Percentiles rank a stretch among this genome's conserved stretches.
These are phyloP conservation scores for Rhinocladiella similis DNA, from an alignment of 2,329 filamentous ascomycete species.

Conservation along the genomic window DNA sequence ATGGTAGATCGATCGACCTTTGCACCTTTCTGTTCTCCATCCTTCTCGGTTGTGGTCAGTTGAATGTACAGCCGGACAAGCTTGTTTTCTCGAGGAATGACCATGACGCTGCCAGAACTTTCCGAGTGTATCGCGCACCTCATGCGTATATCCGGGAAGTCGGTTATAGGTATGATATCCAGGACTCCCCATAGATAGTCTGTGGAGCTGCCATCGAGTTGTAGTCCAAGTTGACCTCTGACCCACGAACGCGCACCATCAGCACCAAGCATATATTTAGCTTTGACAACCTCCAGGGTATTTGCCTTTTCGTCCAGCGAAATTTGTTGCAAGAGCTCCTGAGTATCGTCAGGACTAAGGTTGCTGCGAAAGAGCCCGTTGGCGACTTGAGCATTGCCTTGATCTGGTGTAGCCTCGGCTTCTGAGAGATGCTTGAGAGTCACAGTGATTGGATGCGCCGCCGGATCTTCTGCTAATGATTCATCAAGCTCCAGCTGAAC, in stretches of 20 bases:
- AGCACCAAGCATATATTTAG: constrained; percentile 59
- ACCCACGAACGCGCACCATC: constrained; percentile 70
- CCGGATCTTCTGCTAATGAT: constrained; percentile 44
- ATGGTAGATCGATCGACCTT: constrained; percentile 49
- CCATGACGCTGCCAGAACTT: constrained; percentile 59
- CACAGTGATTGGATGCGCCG: constrained; percentile 57
- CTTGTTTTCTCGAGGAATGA: constrained; percentile 63
- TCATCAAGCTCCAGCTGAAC: constrained; percentile 34
- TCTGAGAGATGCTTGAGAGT: too few relatives aligned
- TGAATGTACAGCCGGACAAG: constrained; percentile 67
- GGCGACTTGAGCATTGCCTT: neutral
- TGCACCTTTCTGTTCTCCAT: constrained; percentile 40
- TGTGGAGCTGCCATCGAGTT: constrained; percentile 55
- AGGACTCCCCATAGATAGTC: constrained; percentile 47
- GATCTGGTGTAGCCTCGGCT: constrained; percentile 25
- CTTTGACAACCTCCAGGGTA: neutral
- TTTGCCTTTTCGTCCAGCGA: neutral
- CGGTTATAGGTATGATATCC: constrained; percentile 53
- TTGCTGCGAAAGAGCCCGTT: neutral
- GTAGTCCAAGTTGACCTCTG: constrained; percentile 57
- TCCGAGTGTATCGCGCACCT: constrained; percentile 60
- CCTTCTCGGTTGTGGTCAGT: constrained; percentile 40
- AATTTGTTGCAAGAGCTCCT: too few relatives aligned
- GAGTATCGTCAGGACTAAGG: neutral
- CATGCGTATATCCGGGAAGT: constrained; percentile 61